Evolutionary conservation across 202 grass and related monocot species (phyloP).

Genomic region (Thinopyrum obtusiflorum): DNA sequence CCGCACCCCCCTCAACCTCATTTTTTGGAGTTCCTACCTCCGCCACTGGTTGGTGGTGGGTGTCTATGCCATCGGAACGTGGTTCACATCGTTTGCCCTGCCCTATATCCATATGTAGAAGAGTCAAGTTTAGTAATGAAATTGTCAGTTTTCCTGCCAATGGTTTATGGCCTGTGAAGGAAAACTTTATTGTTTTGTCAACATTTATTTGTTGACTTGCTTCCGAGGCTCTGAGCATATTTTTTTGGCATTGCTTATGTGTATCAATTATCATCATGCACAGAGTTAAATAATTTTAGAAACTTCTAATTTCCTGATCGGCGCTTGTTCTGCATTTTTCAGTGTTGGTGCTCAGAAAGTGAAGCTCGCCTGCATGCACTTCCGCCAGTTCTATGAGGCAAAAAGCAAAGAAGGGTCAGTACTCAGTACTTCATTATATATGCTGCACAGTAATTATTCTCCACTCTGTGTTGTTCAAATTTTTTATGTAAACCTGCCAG

Average conservation of each 20-base stretch:
- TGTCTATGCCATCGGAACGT: not conserved
- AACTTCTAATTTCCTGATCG: not conserved
- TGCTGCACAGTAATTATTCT: not conserved
- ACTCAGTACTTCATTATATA: not conserved
- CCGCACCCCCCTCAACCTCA: no score
- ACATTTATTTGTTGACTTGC: not conserved
- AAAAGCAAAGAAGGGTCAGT: slow-evolving; percentile 3
- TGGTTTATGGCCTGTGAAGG: not conserved
- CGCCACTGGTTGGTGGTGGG: no score
- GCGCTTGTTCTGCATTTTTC: not conserved
- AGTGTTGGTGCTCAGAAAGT: not conserved
- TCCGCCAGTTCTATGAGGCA: not conserved
- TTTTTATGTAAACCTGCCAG: not conserved
- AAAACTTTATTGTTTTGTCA: not conserved
- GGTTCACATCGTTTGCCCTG: not conserved
- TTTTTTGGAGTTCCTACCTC: no score
- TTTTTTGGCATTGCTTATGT: not conserved
- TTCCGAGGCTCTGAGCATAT: not conserved
- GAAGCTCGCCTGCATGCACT: not conserved
- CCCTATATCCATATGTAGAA: not conserved
- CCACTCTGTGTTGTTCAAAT: not conserved
- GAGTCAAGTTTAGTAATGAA: not conserved
- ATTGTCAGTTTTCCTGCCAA: not conserved
- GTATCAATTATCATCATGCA: not conserved
- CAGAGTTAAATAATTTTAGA: not conserved